A percentile compares a stretch with the other conserved stretches of the same genome.
Conservation (phyloP, 1,139 yeast genomes). For the Taphrina pruni region DNA sequence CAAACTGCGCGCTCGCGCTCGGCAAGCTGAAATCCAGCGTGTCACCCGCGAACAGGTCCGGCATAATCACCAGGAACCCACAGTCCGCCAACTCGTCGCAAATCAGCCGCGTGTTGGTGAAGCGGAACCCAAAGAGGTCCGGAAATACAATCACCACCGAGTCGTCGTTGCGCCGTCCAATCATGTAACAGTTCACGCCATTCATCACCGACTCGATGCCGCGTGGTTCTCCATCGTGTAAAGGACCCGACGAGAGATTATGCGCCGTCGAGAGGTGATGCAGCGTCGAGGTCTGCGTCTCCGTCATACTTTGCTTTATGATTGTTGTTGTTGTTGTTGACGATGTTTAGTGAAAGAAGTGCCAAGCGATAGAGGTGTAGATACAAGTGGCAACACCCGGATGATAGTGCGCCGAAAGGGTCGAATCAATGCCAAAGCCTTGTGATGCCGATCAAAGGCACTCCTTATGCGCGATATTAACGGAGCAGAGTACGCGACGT, state of each 20-base stretch:
- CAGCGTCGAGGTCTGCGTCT: conserved; percentile 27
- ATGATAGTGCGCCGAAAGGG: too few relatives aligned
- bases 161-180: conserved; percentile 41
- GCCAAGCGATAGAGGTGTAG: too few relatives aligned
- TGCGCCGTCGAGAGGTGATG: conserved; percentile 33
- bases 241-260: conserved; percentile 41
- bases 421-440: too few relatives aligned
- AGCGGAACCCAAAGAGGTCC: conserved; percentile 45
- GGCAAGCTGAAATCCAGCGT: conserved; percentile 34
- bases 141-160: conserved; percentile 42
- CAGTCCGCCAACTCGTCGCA: conserved; percentile 45
- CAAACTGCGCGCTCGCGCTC: conserved; percentile 28
- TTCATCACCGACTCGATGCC: conserved; percentile 42
- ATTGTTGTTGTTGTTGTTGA: too few relatives aligned
- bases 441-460: too few relatives aligned
- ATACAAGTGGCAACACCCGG: too few relatives aligned
- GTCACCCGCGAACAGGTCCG: conserved; percentile 44
- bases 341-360: too few relatives aligned
- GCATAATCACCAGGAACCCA: conserved; percentile 42
- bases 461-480: too few relatives aligned
- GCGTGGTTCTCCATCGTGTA: conserved; percentile 43
- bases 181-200: conserved; percentile 41
- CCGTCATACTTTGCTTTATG: conserved; percentile 17
- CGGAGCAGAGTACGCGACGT: too few relatives aligned
- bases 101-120: conserved; percentile 44